Evolutionary conservation across 1,284 basidiomycete genomes (phyloP), one percentile per base, ranked within the genome.

Genomic region (Cutaneotrichosporon sp.): DNA sequence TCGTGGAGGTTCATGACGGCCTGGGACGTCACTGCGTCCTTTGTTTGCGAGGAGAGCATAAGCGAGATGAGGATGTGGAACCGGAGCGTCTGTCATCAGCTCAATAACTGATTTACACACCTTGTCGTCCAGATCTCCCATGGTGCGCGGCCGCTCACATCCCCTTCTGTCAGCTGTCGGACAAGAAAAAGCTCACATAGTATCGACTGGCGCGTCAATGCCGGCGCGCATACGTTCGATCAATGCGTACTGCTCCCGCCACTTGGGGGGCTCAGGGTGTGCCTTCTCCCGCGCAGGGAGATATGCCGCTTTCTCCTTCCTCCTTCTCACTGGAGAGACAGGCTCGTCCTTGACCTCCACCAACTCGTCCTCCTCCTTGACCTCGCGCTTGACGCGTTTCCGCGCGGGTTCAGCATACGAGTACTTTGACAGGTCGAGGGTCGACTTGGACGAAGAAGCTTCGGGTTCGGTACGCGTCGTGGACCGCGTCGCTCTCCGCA

Each of bases 41-140:
- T 98, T 3, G 96, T 98, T 79, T 97, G 94, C 1, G 92, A 92
- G 13, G 91, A 94, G 5, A 98, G 86, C 92, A 98, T 97, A 60
- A 99, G 85, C 3, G 93, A 93, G 10, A 99, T 86, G 26, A 98
- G 87, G 4, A 90, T 92, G 5, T 91, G 85, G 63, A 94, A 90
- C 1, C 93, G 86, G 56, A 86, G 85, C 61, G 89, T 90, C 89
- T 91, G 75, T 13, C 4, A 22, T 49, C 51, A 53, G 4, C 31
- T 46, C 22, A 10, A 9, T n/a, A 10, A 32, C 26, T 14, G 14
- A 36, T 11, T 11, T 9, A 71, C 80, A 21, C 57, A 90, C 90
- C 83, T 86, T 88, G 5, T 88, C 87, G 56, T 90, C 86, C 8
- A 75, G 80, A 70, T 90, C 87, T 5, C 50, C 55, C 40, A 60